A percentile compares a stretch with the other conserved stretches of the same genome.
phyloP scores from a whole-genome alignment of 257 asterid genomes.

The Plantago major region DNA sequence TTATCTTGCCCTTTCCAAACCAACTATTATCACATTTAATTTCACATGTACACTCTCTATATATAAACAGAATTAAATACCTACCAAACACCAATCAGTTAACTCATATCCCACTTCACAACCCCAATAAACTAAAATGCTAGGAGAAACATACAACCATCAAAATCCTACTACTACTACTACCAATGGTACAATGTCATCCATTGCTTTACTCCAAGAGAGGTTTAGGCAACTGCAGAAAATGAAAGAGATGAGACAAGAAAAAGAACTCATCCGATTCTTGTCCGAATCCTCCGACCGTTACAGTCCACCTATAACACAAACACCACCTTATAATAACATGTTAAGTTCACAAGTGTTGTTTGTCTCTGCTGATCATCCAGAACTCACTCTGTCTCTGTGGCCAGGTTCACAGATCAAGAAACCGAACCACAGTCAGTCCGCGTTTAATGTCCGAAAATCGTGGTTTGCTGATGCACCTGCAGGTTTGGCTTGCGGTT shows the following conservation, averaged over 20 bases:
- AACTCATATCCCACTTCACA: neutral
- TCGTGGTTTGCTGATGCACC: slow-evolving; percentile 22
- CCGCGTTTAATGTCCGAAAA: neutral
- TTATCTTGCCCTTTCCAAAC: neutral
- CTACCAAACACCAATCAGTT: too few species aligned
- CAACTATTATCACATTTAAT: neutral
- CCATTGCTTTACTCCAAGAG: slow-evolving; percentile 50
- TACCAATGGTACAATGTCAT: slow-evolving; percentile 23
- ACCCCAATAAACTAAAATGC: slow-evolving; percentile 23
- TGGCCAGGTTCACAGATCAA: slow-evolving; percentile 29
- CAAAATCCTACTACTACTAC: neutral
- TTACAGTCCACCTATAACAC: slow-evolving; percentile 11
- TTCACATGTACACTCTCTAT: neutral
- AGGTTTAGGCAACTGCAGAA: slow-evolving; percentile 43
- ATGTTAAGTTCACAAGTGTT: neutral
- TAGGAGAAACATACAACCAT: slow-evolving; percentile 17
- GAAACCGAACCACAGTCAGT: neutral
- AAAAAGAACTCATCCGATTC: slow-evolving; percentile 28
- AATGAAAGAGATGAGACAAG: slow-evolving; percentile 47
- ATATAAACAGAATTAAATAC: slow-evolving; percentile 17
- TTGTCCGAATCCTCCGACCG: slow-evolving; percentile 27
- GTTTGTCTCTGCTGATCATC: slow-evolving; percentile 15
- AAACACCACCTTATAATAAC: neutral
- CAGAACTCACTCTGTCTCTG: slow-evolving; percentile 38
- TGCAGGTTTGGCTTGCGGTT: slow-evolving; percentile 2